A percentile compares a stretch with the other conserved stretches of the same genome.
These are phyloP conservation scores for Botrytis elliptica DNA, from an alignment of 2,329 filamentous ascomycete species.

Conservation along the genomic window DNA sequence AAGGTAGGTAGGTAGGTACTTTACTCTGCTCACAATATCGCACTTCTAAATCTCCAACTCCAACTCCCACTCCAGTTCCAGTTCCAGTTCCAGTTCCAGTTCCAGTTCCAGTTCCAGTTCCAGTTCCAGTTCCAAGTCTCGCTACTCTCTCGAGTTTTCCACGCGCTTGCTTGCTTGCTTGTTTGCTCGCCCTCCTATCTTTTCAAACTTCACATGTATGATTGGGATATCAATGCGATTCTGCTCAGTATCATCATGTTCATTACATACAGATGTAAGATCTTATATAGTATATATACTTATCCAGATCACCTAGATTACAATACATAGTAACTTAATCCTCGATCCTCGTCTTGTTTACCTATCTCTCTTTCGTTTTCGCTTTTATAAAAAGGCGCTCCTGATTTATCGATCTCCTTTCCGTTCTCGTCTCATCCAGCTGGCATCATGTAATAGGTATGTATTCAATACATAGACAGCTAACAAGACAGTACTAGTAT, in stretches of 20 bases:
- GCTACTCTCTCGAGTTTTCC: background rate
- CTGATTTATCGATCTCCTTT: rapidly evolving
- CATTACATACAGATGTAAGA: background rate
- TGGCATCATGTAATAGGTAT: no score
- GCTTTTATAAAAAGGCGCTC: no score
- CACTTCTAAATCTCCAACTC: background rate
- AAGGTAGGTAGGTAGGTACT: background rate
- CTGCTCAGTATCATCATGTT: background rate
- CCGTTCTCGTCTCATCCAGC: no score
- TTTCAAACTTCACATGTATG: no score
- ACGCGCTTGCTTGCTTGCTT: background rate
- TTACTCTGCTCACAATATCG: background rate
- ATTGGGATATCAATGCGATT: background rate
- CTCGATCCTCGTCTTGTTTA: no score
- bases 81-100: background rate
- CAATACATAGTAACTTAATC: background rate
- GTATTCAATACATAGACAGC: no score
- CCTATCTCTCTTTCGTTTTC: no score
- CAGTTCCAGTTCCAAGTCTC: background rate
- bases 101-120: background rate
- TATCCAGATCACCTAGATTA: background rate
- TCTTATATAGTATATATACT: background rate
- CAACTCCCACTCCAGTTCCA: no score
- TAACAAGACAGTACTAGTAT: no score
- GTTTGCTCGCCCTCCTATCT: background rate